Evolutionary conservation across 2,329 filamentous ascomycete species (phyloP), one percentile per base, ranked within the genome.

Genomic region (Neofusicoccum ribis): DNA sequence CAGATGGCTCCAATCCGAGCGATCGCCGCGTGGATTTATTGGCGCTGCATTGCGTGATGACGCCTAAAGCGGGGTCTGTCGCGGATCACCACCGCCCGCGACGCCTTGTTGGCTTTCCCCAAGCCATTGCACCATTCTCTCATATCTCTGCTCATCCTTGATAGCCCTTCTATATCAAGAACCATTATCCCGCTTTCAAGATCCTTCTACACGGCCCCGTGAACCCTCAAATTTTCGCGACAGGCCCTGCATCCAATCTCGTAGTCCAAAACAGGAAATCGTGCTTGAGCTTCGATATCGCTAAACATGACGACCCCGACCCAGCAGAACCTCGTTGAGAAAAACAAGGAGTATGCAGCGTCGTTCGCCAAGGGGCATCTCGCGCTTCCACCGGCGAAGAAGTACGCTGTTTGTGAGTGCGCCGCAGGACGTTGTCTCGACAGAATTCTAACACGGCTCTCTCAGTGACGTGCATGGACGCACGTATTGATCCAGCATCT

Each of bases 391-490:
- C 91, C 91, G 0, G 86, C 86, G 9, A 90, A 89, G 78, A 85
- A 89, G 70, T 91, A 91, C 71, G 80, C 87, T 7, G 80, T 90
- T 68, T 76, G 88, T 89, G 82, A 39, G 80, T 69, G 47, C 43
- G 3, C 27, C 4, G 4, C 8, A 20, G 8, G 17, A 9, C 4
- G 23, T 31, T 3, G 36, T 34, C 41, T n/a, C 6, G 11, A 15
- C 37, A 5, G 31, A 44, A 51, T 31, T 31, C 43, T 62, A 27
- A 36, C 27, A 9, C 11, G n/a, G 8, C 5, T 7, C 23, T 17
- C 12, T 2, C 34, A 85, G 84, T 94, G 50, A 91, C 90, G 0
- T 95, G 91, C 78, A 95, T 95, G 91, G 91, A 95, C 72, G 89
- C 91, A 5, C 87, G 91, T 12, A 82, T 83, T 75, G 84, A 94